Evolutionary conservation across 139 green algal species (phyloP), one percentile per base, ranked within the genome.

Genomic region (Astrephomene gubernaculifera): DNA sequence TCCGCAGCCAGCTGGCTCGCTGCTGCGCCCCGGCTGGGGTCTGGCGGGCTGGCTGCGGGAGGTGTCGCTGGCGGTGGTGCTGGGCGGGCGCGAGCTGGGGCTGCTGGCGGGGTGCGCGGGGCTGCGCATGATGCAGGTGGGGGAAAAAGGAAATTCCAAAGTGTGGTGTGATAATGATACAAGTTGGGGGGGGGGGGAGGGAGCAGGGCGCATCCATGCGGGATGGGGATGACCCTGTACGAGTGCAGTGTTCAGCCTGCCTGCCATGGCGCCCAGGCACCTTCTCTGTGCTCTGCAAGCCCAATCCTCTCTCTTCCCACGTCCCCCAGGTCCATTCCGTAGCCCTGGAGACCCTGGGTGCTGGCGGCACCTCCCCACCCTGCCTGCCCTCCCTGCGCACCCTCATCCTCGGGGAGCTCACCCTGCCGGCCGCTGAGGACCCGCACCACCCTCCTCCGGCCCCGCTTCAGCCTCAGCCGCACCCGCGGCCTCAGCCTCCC

Each of bases 51-150:
- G 41, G 27, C 43, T 83, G 61, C 60, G 61, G 3, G 61, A 83
- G 43, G n/a, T 83, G 76, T 83, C 76, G 29, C 76, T 83, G 76
- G 73, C 61, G 12, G 6, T 74, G 61, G 39, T 53, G 2, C 61
- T 83, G 76, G 76, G 74, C 76, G n/a, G 29, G n/a, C 41, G 43
- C n/a, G 61, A 33, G 41, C 31, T 83, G 41, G n/a, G 8, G 21
- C 8, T 45, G 76, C 63, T 83, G 41, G 76, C 76, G 43, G 19
- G 12, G 17, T 83, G 76, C 41, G 31, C 8, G 2, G 21, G 31
- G 0, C 43, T 83, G 31, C 1, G 0, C 61, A 73, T 74, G 49
- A 64, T 83, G 41, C 76, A 83, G 76, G 76, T 83, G 49, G 17
- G n/a, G n/a, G n/a, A n/a, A n/a, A n/a, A n/a, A n/a, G n/a, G n/a